Evolutionary conservation across 1,284 basidiomycete species (phyloP).

Genomic region (Ceratobasidium sp.): DNA sequence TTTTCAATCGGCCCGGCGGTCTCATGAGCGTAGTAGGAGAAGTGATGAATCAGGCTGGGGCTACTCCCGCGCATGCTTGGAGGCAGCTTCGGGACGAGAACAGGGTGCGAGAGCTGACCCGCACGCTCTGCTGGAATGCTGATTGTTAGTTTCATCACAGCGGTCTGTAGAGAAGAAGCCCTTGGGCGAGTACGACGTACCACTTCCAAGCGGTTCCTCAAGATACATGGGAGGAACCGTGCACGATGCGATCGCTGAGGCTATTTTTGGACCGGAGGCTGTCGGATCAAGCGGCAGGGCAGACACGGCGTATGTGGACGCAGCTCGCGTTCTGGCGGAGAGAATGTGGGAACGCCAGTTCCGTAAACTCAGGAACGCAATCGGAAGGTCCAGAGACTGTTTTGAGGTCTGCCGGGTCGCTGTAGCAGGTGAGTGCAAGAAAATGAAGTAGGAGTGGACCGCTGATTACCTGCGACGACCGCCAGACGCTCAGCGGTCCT

Average conservation of each 20-base stretch:
- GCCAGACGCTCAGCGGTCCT: too few species aligned
- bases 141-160: not conserved
- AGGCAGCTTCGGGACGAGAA: not conserved
- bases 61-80: slow-evolving; percentile 7
- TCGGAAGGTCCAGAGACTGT: not conserved
- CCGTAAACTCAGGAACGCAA: too few species aligned
- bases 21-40: not conserved
- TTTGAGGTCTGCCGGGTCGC: not conserved
- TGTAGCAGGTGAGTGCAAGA: too few species aligned
- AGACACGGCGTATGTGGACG: not conserved
- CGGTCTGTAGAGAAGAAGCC: not conserved
- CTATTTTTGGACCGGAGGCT: not conserved
- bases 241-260: not conserved
- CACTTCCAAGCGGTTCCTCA: not conserved
- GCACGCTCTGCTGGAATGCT: not conserved
- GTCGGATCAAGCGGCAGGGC: not conserved
- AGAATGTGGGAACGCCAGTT: not conserved
- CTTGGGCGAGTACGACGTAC: not conserved
- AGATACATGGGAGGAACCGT: too few species aligned
- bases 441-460: too few species aligned
- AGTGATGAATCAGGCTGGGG: not conserved
- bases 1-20: not conserved
- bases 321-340: not conserved
- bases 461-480: too few species aligned
- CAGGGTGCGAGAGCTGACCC: not conserved